These are phyloP conservation scores for Ceratopteris richardii DNA, from an alignment of 75 land plant species.

Conservation along the genomic window DNA sequence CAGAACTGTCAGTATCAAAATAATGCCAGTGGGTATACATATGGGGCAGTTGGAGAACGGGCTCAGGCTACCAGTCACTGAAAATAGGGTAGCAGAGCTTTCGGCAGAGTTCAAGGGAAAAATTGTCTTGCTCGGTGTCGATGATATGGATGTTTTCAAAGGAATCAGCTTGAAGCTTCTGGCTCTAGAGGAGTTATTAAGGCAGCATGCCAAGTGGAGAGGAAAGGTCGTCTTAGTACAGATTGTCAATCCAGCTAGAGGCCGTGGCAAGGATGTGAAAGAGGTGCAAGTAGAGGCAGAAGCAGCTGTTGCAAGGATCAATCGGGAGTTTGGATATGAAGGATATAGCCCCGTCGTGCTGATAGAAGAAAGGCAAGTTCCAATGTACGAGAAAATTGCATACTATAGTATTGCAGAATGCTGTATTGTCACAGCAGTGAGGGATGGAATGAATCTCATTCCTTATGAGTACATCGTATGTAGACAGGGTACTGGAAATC, in stretches of 20 bases:
- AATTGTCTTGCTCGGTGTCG: constrained; percentile 39
- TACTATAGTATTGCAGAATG: constrained; percentile 75
- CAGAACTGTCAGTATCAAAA: constrained; percentile 38
- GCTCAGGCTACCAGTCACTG: constrained; percentile 37
- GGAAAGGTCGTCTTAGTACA: constrained; percentile 69
- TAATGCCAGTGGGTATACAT: constrained; percentile 44
- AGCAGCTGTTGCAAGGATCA: constrained; percentile 42
- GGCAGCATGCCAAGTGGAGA: constrained; percentile 32
- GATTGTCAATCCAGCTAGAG: constrained; percentile 80
- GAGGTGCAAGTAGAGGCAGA: constrained; percentile 54
- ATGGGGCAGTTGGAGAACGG: constrained; percentile 64
- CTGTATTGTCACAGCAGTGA: constrained; percentile 78
- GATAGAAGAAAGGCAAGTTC: constrained; percentile 35
- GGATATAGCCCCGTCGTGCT: constrained; percentile 62
- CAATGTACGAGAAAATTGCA: constrained; percentile 25
- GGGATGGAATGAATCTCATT: constrained; percentile 85
- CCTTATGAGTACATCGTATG: constrained; percentile 79
- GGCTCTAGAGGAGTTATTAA: constrained; percentile 61
- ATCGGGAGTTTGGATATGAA: constrained; percentile 42
- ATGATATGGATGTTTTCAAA: constrained; percentile 83
- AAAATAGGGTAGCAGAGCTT: constrained; percentile 43
- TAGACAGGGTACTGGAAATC: constrained; percentile 42
- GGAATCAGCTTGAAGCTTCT: constrained; percentile 74
- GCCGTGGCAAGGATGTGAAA: constrained; percentile 56
- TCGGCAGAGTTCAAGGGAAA: constrained; percentile 48